These are phyloP conservation scores for Talaromyces trachyspermus DNA, from an alignment of 495 filamentous ascomycete genomes.

Conservation along the genomic window DNA sequence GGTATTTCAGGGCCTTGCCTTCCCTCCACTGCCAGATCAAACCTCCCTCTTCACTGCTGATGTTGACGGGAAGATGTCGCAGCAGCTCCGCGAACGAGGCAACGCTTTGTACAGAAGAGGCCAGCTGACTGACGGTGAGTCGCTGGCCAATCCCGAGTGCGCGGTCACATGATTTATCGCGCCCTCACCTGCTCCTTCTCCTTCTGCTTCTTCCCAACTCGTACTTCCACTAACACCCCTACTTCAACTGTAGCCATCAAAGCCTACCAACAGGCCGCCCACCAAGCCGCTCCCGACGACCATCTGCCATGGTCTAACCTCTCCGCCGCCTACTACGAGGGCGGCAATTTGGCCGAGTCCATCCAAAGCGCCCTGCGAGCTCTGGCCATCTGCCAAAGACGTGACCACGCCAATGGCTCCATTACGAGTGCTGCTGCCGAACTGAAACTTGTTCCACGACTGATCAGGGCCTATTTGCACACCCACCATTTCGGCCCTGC, in stretches of 20 bases:
- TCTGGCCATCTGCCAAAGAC: not conserved
- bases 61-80: not conserved
- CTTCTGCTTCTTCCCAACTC: not conserved
- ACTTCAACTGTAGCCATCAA: constrained; percentile 2
- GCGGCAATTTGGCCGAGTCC: not conserved
- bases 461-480: constrained; percentile 3
- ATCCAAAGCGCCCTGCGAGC: not conserved
- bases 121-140: constrained; percentile 7
- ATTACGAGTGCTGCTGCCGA: not conserved
- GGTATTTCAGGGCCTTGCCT: no score
- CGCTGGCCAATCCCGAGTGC: not conserved
- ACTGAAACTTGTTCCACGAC: constrained; percentile 1
- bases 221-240: not conserved
- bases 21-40: no score
- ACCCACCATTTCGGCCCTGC: constrained; percentile 2
- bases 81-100: constrained; percentile 3
- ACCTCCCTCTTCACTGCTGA: not conserved
- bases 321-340: constrained; percentile 7
- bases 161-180: not conserved
- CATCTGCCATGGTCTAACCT: constrained; percentile 8
- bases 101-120: constrained; percentile 7
- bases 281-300: not conserved
- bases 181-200: not conserved
- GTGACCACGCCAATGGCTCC: not conserved
- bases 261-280: constrained; percentile 5